Percentiles rank a stretch among this genome's conserved stretches.
These are phyloP conservation scores for Rhynchospora pubera DNA, from an alignment of 176 grass and related monocot species.

Conservation along the genomic window DNA sequence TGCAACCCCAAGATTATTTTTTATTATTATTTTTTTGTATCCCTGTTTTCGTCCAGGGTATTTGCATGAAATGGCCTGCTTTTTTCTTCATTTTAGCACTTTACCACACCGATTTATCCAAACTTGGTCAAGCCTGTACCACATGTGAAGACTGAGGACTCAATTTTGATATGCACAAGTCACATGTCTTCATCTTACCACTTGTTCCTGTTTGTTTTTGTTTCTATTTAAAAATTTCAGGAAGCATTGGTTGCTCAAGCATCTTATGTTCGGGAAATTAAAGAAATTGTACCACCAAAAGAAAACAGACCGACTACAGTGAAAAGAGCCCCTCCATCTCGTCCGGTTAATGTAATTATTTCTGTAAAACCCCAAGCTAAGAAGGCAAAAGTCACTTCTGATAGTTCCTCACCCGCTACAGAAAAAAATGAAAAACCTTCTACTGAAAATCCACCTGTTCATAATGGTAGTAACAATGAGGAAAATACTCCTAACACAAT, in stretches of 20 bases:
- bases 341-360: constrained; percentile 60
- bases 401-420: not conserved
- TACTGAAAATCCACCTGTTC: not conserved
- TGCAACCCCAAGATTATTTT: not conserved
- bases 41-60: not conserved
- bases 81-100: not conserved
- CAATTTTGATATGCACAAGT: not conserved
- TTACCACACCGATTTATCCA: not conserved
- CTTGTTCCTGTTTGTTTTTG: not conserved
- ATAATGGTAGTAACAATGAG: constrained; percentile 13
- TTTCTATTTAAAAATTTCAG: constrained; percentile 27
- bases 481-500: constrained; percentile 22
- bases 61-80: not conserved
- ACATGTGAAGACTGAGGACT: not conserved
- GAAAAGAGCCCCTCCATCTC: constrained; percentile 54
- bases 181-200: not conserved
- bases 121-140: not conserved
- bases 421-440: not conserved
- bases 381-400: constrained; percentile 43
- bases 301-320: constrained; percentile 9
- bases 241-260: constrained; percentile 73
- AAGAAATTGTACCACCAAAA: constrained; percentile 26
- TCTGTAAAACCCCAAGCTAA: constrained; percentile 83
- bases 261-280: constrained; percentile 48
- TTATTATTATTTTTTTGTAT: not conserved